phyloP scores from a whole-genome alignment of 129 eudicot species.

The Saussurea involucrata region DNA sequence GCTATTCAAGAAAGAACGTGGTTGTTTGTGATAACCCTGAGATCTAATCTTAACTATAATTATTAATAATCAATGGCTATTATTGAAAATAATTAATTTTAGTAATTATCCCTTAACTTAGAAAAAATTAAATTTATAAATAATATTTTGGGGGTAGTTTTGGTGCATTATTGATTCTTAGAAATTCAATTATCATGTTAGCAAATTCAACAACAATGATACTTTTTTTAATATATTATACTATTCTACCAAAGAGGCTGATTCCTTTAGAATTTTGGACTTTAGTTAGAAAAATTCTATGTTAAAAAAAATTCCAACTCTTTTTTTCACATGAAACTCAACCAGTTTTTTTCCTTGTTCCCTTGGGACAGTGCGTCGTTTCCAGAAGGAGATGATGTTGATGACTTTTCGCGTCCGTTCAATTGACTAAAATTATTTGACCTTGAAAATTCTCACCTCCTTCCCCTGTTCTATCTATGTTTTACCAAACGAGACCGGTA shows the following conservation, averaged over 20 bases:
- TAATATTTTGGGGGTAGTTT: no score
- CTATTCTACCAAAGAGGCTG: neutral
- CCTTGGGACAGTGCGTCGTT: slow-evolving; percentile 2
- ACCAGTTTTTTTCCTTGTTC: neutral
- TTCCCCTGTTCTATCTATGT: slow-evolving; percentile 3
- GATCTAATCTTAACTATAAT: no score
- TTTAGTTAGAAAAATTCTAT: neutral
- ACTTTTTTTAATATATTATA: neutral
- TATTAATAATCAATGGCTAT: no score
- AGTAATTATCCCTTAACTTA: no score
- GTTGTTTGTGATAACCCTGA: no score
- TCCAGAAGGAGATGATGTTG: slow-evolving; percentile 8
- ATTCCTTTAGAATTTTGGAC: neutral
- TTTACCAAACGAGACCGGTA: no score
- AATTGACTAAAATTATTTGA: slow-evolving; percentile 10
- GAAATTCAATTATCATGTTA: neutral
- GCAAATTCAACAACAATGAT: neutral
- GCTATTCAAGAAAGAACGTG: no score
- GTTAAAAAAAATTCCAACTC: neutral
- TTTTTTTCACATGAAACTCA: neutral
- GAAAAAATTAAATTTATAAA: no score
- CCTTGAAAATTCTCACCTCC: neutral
- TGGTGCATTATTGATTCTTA: neutral
- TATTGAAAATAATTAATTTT: no score
- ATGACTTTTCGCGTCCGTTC: neutral